Percentiles rank a stretch among this genome's conserved stretches.
phyloP scores from a whole-genome alignment of 2,329 filamentous ascomycete species.

The Periconia sp. region DNA sequence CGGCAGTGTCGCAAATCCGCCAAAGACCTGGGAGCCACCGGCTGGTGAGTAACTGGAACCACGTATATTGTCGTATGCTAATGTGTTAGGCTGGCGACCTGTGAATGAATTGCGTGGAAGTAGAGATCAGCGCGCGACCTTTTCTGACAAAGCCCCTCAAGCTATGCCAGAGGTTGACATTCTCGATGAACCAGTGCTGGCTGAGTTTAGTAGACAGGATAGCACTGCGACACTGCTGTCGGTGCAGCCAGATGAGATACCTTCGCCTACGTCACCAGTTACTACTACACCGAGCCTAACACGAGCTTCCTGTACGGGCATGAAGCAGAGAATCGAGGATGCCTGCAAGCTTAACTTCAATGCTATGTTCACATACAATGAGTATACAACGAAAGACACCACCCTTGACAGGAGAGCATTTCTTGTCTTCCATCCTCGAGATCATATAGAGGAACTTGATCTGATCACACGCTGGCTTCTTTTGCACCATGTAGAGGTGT shows the following conservation, averaged over 20 bases:
- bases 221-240: too few relatives aligned
- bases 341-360: conserved; percentile 26
- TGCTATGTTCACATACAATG: conserved; percentile 28
- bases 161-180: too few relatives aligned
- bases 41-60: background rate
- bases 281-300: too few relatives aligned
- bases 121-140: too few relatives aligned
- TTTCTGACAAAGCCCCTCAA: too few relatives aligned
- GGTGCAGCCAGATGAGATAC: too few relatives aligned
- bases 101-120: too few relatives aligned
- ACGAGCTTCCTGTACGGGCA: conserved; percentile 6
- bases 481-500: conserved; percentile 36
- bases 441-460: conserved; percentile 36
- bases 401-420: conserved; percentile 30
- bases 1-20: conserved; percentile 15
- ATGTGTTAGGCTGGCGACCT: too few relatives aligned
- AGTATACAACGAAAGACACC: conserved; percentile 5
- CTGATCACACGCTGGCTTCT: conserved; percentile 39
- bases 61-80: too few relatives aligned
- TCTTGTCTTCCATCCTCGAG: conserved; percentile 33
- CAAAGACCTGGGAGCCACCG: background rate
- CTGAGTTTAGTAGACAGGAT: too few relatives aligned
- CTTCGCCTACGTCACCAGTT: too few relatives aligned
- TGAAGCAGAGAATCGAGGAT: conserved; percentile 24
- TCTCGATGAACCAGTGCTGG: too few relatives aligned